Conservation (phyloP, 2,329 filamentous ascomycete genomes). For the Ceratocystis harringtonii region DNA sequence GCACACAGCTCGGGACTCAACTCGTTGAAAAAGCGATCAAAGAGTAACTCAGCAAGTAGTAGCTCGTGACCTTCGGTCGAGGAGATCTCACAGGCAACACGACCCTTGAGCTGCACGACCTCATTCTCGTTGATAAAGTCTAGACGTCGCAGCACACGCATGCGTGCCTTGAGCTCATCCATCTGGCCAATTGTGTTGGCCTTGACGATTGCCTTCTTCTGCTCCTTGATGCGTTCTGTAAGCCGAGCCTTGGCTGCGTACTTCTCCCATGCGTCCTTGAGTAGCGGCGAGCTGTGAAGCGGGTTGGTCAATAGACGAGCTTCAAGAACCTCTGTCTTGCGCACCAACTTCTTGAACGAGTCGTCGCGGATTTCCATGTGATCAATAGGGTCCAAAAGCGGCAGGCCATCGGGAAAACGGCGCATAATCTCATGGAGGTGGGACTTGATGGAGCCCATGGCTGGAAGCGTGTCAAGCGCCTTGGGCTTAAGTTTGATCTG, state of each 20-base stretch:
- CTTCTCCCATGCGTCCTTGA: slow-evolving; percentile 73
- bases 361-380: slow-evolving; percentile 93
- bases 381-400: slow-evolving; percentile 80
- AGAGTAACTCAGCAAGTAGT: slow-evolving; percentile 80
- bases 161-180: slow-evolving; percentile 90
- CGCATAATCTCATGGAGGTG: slow-evolving; percentile 63
- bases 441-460: slow-evolving; percentile 42
- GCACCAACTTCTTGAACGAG: slow-evolving; percentile 77
- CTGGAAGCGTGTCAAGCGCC: slow-evolving; percentile 14
- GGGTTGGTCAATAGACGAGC: slow-evolving; percentile 78
- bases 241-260: slow-evolving; percentile 70
- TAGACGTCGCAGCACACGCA: slow-evolving; percentile 82
- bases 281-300: slow-evolving; percentile 73
- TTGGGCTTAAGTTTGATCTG: slow-evolving; percentile 50
- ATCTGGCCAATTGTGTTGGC: slow-evolving; percentile 82
- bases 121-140: slow-evolving; percentile 93
- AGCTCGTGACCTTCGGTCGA: slow-evolving; percentile 83
- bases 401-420: slow-evolving; percentile 83
- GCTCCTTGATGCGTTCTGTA: slow-evolving; percentile 64
- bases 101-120: slow-evolving; percentile 90
- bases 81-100: slow-evolving; percentile 94
- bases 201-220: slow-evolving; percentile 73
- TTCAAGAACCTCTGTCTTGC: slow-evolving; percentile 95
- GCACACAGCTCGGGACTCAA: slow-evolving; percentile 77
- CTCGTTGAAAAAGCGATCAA: slow-evolving; percentile 97